A percentile compares a stretch with the other conserved stretches of the same genome.
Evolutionary conservation across 208 protist genomes (phyloP).

Genomic region (Trypanosoma lewisi): DNA sequence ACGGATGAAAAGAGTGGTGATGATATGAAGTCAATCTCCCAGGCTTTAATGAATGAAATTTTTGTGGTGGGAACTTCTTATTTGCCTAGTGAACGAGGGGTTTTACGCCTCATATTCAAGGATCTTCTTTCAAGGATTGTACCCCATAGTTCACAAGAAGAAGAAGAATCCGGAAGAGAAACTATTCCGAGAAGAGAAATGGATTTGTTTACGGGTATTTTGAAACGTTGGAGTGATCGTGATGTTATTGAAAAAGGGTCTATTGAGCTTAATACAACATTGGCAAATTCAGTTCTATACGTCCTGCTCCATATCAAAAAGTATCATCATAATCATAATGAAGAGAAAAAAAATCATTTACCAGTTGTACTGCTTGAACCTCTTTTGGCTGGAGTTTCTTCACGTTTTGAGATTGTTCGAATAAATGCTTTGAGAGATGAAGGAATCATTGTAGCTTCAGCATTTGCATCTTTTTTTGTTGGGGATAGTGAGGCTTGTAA

Average conservation of each 20-base stretch:
- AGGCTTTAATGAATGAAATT: conserved; percentile 18
- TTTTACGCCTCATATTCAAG: conserved; percentile 32
- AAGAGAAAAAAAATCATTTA: conserved; percentile 14
- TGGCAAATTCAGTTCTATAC: conserved; percentile 64
- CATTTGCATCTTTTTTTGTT: conserved; percentile 29
- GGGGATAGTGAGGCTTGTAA: conserved; percentile 13
- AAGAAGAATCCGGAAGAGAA: neutral
- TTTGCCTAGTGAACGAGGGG: conserved; percentile 17
- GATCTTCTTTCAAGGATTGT: conserved; percentile 22
- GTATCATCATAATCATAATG: neutral
- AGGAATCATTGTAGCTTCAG: conserved; percentile 27
- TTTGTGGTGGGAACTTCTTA: conserved; percentile 12
- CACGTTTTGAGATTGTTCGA: conserved; percentile 35
- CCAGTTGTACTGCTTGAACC: conserved; percentile 32
- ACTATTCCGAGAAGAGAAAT: conserved; percentile 10
- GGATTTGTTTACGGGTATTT: conserved; percentile 24
- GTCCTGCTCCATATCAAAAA: conserved; percentile 40
- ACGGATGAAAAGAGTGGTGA: neutral
- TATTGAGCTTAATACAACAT: conserved; percentile 32
- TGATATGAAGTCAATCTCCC: neutral
- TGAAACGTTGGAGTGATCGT: conserved; percentile 38
- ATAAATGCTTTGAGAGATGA: conserved; percentile 20
- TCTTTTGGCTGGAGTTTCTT: conserved; percentile 45
- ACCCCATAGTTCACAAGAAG: neutral
- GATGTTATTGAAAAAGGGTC: conserved; percentile 38